Percentiles rank a stretch among this genome's conserved stretches.
Evolutionary conservation across 2,329 filamentous ascomycete genomes (phyloP).

Genomic region (Aureobasidium sp.): DNA sequence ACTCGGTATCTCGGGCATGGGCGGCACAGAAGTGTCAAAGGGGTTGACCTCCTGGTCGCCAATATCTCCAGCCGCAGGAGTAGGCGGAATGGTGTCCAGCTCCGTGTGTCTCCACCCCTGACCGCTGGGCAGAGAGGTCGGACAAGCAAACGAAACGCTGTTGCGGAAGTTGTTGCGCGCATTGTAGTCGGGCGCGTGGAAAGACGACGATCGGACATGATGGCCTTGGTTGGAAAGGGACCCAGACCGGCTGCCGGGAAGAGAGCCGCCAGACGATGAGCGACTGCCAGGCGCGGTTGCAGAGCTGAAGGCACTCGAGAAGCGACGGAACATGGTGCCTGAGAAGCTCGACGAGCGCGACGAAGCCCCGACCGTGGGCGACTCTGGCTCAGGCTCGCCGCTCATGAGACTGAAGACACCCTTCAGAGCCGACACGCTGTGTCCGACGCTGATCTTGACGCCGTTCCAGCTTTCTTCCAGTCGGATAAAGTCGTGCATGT

Average conservation of each 20-base stretch:
- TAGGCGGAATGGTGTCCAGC: conserved; percentile 36
- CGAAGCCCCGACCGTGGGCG: conserved; percentile 18
- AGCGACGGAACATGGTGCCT: conserved; percentile 26
- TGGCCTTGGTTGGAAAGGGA: not conserved
- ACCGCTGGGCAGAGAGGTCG: conserved; percentile 32
- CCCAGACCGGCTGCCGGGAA: not conserved
- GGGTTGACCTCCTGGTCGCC: conserved; percentile 30
- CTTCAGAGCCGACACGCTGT: conserved; percentile 36
- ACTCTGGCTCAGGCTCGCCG: not conserved
- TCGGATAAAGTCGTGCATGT: conserved; percentile 40
- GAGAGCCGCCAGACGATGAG: conserved; percentile 19
- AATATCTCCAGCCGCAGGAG: conserved; percentile 25
- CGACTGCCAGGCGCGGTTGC: conserved; percentile 17
- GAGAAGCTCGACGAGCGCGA: conserved; percentile 25
- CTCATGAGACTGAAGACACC: conserved; percentile 41
- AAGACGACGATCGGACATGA: not conserved
- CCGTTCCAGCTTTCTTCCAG: conserved; percentile 39
- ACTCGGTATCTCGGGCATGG: conserved; percentile 18
- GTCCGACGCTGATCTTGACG: conserved; percentile 37
- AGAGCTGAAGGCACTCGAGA: conserved; percentile 28
- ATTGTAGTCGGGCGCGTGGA: conserved; percentile 22
- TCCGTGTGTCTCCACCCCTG: conserved; percentile 21
- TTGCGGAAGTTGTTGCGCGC: conserved; percentile 32
- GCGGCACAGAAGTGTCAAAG: conserved; percentile 29
- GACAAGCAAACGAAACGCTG: conserved; percentile 32